Evolutionary conservation across 2,329 filamentous ascomycete species (phyloP).

Genomic region (Microascus cirrosus): DNA sequence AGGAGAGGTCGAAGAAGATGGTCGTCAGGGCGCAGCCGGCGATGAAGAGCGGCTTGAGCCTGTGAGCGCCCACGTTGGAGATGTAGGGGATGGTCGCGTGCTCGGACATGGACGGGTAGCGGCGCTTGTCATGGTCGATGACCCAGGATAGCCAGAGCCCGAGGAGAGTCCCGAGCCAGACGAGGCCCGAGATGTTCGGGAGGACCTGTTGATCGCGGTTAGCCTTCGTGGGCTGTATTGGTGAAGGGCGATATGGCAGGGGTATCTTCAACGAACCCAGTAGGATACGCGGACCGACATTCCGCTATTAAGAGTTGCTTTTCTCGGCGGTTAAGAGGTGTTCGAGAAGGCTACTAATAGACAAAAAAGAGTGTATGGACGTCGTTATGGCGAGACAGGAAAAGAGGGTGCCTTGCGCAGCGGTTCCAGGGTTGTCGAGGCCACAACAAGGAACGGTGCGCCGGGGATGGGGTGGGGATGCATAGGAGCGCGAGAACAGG

Average conservation of each 20-base stretch:
- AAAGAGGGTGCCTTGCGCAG: neutral
- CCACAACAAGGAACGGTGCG: too few relatives aligned
- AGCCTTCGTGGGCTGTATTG: neutral
- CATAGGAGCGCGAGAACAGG: too few relatives aligned
- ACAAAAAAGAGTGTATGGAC: neutral
- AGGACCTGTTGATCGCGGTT: constrained; percentile 36
- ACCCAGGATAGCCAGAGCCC: constrained; percentile 63
- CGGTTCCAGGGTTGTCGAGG: neutral
- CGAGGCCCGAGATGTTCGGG: constrained; percentile 54
- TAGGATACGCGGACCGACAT: constrained; percentile 18
- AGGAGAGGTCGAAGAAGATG: constrained; percentile 69
- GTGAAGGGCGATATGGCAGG: neutral
- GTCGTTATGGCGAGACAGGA: neutral
- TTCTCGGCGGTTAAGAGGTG: neutral
- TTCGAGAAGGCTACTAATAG: neutral
- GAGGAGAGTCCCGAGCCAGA: constrained; percentile 58
- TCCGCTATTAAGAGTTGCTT: neutral
- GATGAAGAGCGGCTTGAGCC: constrained; percentile 70
- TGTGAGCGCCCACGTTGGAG: constrained; percentile 49
- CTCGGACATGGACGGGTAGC: constrained; percentile 49
- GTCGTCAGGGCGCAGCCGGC: constrained; percentile 60
- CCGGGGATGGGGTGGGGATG: too few relatives aligned
- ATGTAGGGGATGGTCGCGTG: constrained; percentile 59
- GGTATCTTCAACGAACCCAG: constrained; percentile 20
- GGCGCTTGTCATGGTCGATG: constrained; percentile 36